Evolutionary conservation across 2,329 filamentous ascomycete genomes (phyloP).

Genomic region (Penicillium sumatraense): DNA sequence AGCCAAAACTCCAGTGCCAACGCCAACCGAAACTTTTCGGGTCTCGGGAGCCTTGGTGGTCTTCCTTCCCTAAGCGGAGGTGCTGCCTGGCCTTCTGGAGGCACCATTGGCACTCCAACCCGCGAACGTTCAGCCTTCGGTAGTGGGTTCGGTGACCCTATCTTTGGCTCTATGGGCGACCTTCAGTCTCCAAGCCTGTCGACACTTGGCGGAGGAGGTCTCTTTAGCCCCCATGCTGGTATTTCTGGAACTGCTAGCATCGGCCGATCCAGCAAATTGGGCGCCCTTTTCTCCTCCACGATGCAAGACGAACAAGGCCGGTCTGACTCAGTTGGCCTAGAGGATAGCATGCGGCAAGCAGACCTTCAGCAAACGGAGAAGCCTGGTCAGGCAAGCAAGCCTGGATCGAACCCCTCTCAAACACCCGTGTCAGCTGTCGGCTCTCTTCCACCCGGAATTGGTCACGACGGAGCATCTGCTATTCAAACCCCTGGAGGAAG

Average conservation of each 20-base stretch:
- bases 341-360: constrained; percentile 61
- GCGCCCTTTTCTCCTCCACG: constrained; percentile 83
- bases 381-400: constrained; percentile 31
- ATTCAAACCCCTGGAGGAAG: constrained; percentile 56
- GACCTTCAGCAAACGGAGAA: constrained; percentile 37
- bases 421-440: constrained; percentile 42
- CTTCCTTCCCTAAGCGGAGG: constrained; percentile 59
- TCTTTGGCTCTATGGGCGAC: constrained; percentile 78
- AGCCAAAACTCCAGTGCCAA: constrained; percentile 92
- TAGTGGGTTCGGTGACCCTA: constrained; percentile 59
- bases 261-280: constrained; percentile 78
- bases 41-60: constrained; percentile 56
- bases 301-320: constrained; percentile 69
- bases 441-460: constrained; percentile 35
- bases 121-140: constrained; percentile 59
- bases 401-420: constrained; percentile 39
- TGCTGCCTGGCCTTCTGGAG: constrained; percentile 59
- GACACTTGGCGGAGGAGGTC: constrained; percentile 46
- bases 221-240: constrained; percentile 67
- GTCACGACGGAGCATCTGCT: constrained; percentile 35
- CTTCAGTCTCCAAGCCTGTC: constrained; percentile 60
- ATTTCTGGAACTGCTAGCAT: constrained; percentile 67
- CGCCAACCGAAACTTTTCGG: constrained; percentile 70
- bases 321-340: constrained; percentile 64
- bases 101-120: constrained; percentile 74